phyloP scores from a whole-genome alignment of 176 grass and related monocot species.

The Aegilops sharonensis region DNA sequence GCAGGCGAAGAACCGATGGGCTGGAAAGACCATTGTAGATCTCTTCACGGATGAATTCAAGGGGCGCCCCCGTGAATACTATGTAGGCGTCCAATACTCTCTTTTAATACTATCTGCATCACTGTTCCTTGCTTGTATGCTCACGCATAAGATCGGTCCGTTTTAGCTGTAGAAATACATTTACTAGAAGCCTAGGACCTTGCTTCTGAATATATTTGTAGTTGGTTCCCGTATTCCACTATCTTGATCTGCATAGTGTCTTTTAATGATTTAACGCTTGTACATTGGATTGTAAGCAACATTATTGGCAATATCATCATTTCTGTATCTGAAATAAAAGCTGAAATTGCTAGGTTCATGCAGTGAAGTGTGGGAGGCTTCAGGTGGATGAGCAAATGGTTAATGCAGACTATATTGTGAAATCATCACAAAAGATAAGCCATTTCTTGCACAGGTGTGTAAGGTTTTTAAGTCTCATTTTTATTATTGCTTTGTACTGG shows the following conservation, averaged over 20 bases:
- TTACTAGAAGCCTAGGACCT: not conserved
- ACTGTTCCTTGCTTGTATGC: not conserved
- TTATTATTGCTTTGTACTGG: not conserved
- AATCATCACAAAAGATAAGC: conserved; percentile 86
- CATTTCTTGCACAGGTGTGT: conserved; percentile 90
- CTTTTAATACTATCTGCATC: not conserved
- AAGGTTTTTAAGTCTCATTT: not conserved
- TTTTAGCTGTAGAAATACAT: not conserved
- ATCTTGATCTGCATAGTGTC: not conserved
- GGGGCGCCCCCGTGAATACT: conserved; percentile 72
- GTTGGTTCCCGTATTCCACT: not conserved
- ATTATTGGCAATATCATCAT: not conserved
- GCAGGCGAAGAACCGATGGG: conserved; percentile 95
- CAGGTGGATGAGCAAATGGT: conserved; percentile 84
- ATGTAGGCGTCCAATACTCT: conserved; percentile 45
- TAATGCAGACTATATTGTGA: conserved; percentile 52
- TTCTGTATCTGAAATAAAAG: conserved; percentile 22
- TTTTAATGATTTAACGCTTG: not conserved
- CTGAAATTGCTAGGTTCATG: conserved; percentile 52
- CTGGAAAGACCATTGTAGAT: conserved; percentile 90
- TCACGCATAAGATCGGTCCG: not conserved
- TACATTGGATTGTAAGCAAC: not conserved
- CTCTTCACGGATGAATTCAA: conserved; percentile 96
- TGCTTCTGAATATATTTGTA: not conserved
- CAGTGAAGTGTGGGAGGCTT: conserved; percentile 82